Conservation (phyloP, 495 filamentous ascomycete genomes). For the Talaromyces adpressus region DNA sequence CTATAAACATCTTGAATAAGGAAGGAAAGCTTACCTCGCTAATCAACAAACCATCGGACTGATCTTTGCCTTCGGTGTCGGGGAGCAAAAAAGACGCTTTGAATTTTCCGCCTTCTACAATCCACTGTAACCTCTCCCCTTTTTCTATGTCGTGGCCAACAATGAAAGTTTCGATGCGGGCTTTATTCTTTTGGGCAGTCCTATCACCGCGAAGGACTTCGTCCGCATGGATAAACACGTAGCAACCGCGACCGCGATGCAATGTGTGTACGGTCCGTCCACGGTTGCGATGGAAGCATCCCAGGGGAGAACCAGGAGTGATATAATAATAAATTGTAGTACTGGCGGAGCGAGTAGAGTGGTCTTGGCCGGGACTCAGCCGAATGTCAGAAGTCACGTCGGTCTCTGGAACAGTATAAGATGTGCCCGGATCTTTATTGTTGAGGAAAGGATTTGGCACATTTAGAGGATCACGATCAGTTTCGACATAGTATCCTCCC, state of each 20-base stretch:
- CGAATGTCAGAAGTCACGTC: conserved; percentile 3
- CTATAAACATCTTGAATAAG: background rate
- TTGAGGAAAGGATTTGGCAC: conserved; percentile 44
- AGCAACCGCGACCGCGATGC: conserved; percentile 51
- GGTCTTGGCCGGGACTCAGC: conserved; percentile 17
- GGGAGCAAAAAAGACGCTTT: conserved; percentile 53
- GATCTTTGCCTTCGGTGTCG: conserved; percentile 29
- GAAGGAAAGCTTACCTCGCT: conserved; percentile 40
- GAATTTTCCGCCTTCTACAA: conserved; percentile 59
- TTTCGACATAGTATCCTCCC: conserved; percentile 60
- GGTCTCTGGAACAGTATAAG: conserved; percentile 11
- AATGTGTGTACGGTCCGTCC: conserved; percentile 54
- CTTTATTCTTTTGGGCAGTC: conserved; percentile 19
- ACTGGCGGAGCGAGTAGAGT: conserved; percentile 33
- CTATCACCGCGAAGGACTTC: conserved; percentile 16
- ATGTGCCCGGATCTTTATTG: conserved; percentile 8
- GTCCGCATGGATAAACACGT: conserved; percentile 53
- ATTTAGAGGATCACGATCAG: conserved; percentile 44
- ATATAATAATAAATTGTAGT: conserved; percentile 57
- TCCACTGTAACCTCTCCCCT: conserved; percentile 59
- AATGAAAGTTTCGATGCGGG: conserved; percentile 51
- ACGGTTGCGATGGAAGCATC: conserved; percentile 55
- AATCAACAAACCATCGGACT: conserved; percentile 48
- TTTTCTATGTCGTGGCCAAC: conserved; percentile 48
- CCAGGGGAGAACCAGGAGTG: conserved; percentile 47